Evolutionary conservation across 345 rosid genomes (phyloP).

Genomic region (Populus nigra): DNA sequence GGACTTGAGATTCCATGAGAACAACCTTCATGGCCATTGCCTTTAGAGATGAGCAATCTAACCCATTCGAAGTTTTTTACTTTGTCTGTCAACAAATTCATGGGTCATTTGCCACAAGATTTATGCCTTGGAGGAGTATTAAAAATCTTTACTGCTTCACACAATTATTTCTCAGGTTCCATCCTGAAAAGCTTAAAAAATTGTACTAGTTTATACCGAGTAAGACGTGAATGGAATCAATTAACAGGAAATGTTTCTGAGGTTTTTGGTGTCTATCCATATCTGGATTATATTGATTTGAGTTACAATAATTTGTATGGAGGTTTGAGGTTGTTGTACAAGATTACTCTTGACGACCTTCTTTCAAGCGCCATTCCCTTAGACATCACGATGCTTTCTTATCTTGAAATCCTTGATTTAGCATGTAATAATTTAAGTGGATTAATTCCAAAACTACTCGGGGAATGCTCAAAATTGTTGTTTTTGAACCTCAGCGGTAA

Average conservation of each 20-base stretch:
- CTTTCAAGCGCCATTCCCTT: background rate
- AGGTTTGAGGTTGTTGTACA: background rate
- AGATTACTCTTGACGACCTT: background rate
- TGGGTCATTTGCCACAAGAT: background rate
- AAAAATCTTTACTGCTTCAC: rapidly evolving
- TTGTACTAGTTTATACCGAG: background rate
- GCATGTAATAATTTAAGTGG: background rate
- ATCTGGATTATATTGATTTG: background rate
- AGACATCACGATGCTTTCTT: background rate
- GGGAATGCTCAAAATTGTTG: background rate
- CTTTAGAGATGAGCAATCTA: background rate
- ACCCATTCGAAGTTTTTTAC: background rate
- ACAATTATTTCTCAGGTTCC: background rate
- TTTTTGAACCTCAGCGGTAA: slow-evolving; percentile 1
- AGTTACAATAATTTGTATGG: background rate
- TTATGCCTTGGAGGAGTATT: background rate
- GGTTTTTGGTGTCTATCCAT: background rate
- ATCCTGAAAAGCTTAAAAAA: background rate
- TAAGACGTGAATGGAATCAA: too few relatives aligned
- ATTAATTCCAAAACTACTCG: slow-evolving; percentile 5
- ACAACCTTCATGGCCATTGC: background rate
- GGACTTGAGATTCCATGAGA: rapidly evolving
- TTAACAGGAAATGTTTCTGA: background rate
- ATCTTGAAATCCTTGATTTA: too few relatives aligned
- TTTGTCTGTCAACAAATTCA: background rate